phyloP scores from a whole-genome alignment of 202 grass and related monocot genomes.

The Carex arenaria region DNA sequence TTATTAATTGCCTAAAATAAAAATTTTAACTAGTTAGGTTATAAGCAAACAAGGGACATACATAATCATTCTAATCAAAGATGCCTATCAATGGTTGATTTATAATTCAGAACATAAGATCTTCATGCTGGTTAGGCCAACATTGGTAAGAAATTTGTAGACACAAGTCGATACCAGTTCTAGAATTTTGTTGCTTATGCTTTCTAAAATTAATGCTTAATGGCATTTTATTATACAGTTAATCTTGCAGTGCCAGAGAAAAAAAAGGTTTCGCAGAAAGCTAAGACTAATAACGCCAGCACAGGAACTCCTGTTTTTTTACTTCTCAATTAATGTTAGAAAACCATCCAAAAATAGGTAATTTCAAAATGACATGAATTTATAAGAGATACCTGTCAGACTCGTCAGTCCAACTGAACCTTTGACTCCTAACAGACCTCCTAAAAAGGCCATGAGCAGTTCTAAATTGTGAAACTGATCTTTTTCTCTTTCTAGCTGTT shows the following conservation, averaged over 20 bases:
- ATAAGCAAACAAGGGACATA: slow-evolving; percentile 13
- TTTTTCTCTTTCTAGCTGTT: slow-evolving; percentile 51
- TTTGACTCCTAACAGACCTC: slow-evolving; percentile 42
- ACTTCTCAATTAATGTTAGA: slow-evolving; percentile 16
- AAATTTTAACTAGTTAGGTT: not conserved
- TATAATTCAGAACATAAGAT: not conserved
- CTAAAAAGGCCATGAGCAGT: slow-evolving; percentile 39
- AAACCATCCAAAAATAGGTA: not conserved
- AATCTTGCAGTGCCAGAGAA: not conserved
- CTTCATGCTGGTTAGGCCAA: not conserved
- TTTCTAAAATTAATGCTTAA: not conserved
- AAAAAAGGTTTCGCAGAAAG: not conserved
- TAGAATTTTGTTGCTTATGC: not conserved
- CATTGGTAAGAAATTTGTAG: not conserved
- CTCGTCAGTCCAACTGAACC: slow-evolving; percentile 66
- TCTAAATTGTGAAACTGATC: slow-evolving; percentile 37
- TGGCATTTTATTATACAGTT: not conserved
- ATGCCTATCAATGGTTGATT: not conserved
- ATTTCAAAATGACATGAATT: not conserved
- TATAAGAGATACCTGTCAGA: slow-evolving; percentile 69
- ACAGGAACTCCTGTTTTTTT: not conserved
- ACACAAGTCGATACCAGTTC: not conserved
- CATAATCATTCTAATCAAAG: not conserved
- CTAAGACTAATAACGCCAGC: not conserved
- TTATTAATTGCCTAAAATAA: slow-evolving; percentile 63